A percentile compares a stretch with the other conserved stretches of the same genome.
Evolutionary conservation across 2,329 filamentous ascomycete species (phyloP).

Genomic region (Clonostachys solani): DNA sequence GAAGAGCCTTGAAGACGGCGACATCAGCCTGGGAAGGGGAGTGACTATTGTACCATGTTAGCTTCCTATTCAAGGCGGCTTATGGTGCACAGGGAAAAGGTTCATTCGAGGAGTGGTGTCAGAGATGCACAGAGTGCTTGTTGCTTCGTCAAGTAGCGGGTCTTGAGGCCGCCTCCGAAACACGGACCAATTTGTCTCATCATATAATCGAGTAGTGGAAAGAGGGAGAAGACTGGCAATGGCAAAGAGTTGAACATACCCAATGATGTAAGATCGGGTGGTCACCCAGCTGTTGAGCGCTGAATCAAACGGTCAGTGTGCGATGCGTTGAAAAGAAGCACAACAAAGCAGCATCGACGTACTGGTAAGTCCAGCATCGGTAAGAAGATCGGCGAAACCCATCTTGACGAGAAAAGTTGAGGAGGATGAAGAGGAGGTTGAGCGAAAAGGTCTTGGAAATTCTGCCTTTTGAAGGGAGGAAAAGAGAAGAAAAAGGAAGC

Average conservation of each 20-base stretch:
- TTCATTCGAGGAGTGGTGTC: constrained; percentile 29
- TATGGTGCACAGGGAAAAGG: constrained; percentile 7
- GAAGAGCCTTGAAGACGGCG: constrained; percentile 87
- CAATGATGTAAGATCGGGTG: constrained; percentile 77
- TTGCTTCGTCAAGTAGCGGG: constrained; percentile 74
- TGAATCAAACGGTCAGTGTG: constrained; percentile 32
- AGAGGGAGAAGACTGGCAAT: neutral
- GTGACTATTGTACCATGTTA: constrained; percentile 29
- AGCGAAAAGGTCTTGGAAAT: constrained; percentile 5
- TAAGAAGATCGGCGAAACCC: constrained; percentile 66
- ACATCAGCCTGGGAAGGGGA: constrained; percentile 92
- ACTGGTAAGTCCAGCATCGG: constrained; percentile 56
- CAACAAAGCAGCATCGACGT: constrained; percentile 19
- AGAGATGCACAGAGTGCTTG: constrained; percentile 63
- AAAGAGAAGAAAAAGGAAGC: constrained; percentile 17
- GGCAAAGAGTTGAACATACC: constrained; percentile 52
- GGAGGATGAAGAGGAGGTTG: constrained; percentile 1
- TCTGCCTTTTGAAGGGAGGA: constrained; percentile 19
- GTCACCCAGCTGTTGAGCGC: constrained; percentile 70
- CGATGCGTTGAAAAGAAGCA: constrained; percentile 14
- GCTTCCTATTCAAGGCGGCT: neutral
- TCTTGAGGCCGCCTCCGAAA: constrained; percentile 93
- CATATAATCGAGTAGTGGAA: constrained; percentile 23
- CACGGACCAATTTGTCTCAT: constrained; percentile 94
- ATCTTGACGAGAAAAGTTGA: constrained; percentile 38